Base-by-base conservation (phyloP, 2,329 filamentous ascomycete species). In the Fusarium sp. region DNA sequence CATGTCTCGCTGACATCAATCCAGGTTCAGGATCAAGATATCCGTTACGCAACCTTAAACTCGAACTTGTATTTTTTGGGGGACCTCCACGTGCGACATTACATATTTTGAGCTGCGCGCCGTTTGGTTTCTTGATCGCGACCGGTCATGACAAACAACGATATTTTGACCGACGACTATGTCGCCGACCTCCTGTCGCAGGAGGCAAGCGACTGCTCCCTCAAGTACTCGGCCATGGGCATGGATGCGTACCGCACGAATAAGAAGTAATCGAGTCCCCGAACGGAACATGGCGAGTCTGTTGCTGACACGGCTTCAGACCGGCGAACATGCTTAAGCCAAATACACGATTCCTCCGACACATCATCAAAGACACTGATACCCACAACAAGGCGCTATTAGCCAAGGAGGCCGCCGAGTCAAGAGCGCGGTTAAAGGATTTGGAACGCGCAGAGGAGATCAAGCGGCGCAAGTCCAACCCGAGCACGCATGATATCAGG, bases 281-380 rank as follows among this genome's bases (percentile, higher is more conserved):
- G 44, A 41, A n/a, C 50, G 39, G 41, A 34, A 46, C 27, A 18
- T 62, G 41, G 47, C 54, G 56, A 69, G 53, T 62, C 60, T 66
- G 54, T 66, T 61, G 61, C 65, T 68, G 70, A 72, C 70, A 55
- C 53, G 47, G 55, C 63, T 56, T 62, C 80, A 94, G 89, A 75
- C 88, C 90, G 61, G 81, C 87, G 47, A 88, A 88, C 72, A 89
- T 91, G 68, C 94, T 93, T 1, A 98, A 95, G 78, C 95, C 95
- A 4, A 98, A 99, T 76, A 98, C 93, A 0, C 89, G 92, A 36
- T 98, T 98, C 78, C 83, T 99, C 43, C 91, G 91, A 62, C 92
- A 96, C 75, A 93, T 98, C 60, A 94, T 99, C 66, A 92, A 91
- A 68, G 92, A 96, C 72, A 97, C 94, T 9, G 92, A 97, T 74